phyloP scores from a whole-genome alignment of 768 basidiomycete species.

The Hericium coralloides region DNA sequence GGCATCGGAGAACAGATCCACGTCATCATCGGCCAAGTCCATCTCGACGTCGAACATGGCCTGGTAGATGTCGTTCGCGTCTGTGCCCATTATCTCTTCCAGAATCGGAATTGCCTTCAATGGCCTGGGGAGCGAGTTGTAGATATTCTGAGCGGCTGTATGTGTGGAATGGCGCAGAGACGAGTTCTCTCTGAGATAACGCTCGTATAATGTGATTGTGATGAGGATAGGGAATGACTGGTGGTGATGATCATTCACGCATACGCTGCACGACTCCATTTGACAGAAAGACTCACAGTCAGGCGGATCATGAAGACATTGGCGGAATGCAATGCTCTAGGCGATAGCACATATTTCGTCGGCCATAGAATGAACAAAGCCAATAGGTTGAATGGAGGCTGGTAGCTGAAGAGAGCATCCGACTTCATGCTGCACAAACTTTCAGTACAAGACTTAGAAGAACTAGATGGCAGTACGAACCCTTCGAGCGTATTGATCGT shows the following conservation, averaged over 20 bases:
- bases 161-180: slow-evolving; percentile 42
- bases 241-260: neutral
- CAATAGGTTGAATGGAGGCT: slow-evolving; percentile 81
- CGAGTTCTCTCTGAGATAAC: slow-evolving; percentile 47
- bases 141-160: slow-evolving; percentile 45
- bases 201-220: slow-evolving; percentile 71
- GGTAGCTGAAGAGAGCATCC: slow-evolving; percentile 86
- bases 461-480: slow-evolving; percentile 26
- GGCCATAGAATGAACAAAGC: slow-evolving; percentile 79
- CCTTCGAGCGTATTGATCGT: slow-evolving; percentile 85
- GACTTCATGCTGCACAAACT: slow-evolving; percentile 58
- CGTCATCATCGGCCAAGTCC: slow-evolving; percentile 23
- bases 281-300: slow-evolving; percentile 40
- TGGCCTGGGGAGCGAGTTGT: slow-evolving; percentile 57
- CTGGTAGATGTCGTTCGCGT: slow-evolving; percentile 58
- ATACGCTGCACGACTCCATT: neutral
- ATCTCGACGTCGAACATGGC: slow-evolving; percentile 72
- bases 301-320: slow-evolving; percentile 83
- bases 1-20: slow-evolving; percentile 37
- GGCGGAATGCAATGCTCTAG: slow-evolving; percentile 68
- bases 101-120: slow-evolving; percentile 68
- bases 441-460: slow-evolving; percentile 4
- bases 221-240: slow-evolving; percentile 74
- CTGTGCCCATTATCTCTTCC: slow-evolving; percentile 68
- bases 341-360: slow-evolving; percentile 62